Conservation (phyloP, 345 rosid species). For the Brassica cretica region DNA sequence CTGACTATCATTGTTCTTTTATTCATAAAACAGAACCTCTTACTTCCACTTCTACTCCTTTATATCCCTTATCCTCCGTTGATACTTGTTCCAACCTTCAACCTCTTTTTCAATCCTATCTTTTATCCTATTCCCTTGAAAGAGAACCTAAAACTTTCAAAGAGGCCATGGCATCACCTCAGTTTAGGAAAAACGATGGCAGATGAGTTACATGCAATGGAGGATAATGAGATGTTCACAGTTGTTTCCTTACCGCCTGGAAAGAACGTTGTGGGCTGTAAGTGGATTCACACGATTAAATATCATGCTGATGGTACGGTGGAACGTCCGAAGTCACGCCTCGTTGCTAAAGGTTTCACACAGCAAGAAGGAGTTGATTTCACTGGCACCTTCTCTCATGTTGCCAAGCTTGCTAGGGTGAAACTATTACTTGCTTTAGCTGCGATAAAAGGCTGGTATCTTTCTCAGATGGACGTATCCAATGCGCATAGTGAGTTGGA, state of each 20-base stretch:
- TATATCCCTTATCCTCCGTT: not conserved
- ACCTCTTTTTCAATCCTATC: not conserved
- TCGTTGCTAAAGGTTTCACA: not conserved
- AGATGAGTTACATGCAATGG: not conserved
- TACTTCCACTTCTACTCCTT: not conserved
- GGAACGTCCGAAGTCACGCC: not conserved
- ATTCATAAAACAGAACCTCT: not conserved
- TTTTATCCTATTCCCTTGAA: not conserved
- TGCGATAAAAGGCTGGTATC: not conserved
- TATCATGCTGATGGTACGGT: not conserved
- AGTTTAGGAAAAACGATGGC: not conserved
- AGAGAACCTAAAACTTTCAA: not conserved
- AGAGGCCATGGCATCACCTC: too few relatives aligned
- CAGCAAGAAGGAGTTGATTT: not conserved
- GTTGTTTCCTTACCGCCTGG: not conserved
- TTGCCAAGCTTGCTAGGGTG: not conserved
- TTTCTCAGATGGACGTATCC: not conserved
- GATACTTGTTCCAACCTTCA: not conserved
- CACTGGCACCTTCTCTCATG: not conserved
- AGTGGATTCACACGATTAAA: not conserved
- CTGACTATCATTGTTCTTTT: not conserved
- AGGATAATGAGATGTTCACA: not conserved
- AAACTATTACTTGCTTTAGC: not conserved
- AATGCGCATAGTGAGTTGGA: not conserved
- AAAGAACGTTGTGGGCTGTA: not conserved